Evolutionary conservation across 2,329 filamentous ascomycete species (phyloP), one percentile per base, ranked within the genome.

Genomic region (Fusarium compactum): DNA sequence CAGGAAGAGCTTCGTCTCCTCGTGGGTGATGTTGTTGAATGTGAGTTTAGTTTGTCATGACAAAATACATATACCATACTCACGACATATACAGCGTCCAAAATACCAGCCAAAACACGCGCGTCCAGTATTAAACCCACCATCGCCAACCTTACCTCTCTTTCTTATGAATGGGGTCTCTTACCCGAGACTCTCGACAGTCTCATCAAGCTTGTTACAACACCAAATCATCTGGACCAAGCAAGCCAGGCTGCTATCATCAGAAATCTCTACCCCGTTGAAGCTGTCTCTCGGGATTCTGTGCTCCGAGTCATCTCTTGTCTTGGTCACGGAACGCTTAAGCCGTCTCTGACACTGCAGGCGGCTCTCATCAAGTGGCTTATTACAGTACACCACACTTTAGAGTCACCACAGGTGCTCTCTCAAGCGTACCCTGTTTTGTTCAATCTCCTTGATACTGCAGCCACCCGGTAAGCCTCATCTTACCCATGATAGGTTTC

Each of bases 401-500:
- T 96, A 22, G 89, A 92, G 57, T 86, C 89, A 43, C 85, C 87
- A 47, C 82, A 82, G 9, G 82, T 90, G 11, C 80, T 97, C 51
- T 90, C 90, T 8, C 90, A 89, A 66, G 82, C 91, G 3, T 97
- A 97, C 75, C 85, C 89, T 1, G 87, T 95, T 20, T 80, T 97
- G 6, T 97, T 97, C 77, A 93, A 93, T 69, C 83, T 95, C 69
- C 85, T 97, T 8, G 92, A 97, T 76, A 95, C 93, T 74, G 91
- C 93, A 53, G 91, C 89, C 62, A 87, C 94, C 65, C 87, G 92
- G 85, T 92, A 82, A 55, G 72, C 32, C 43, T 6, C 25, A 3
- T 41, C 44, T n/a, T 6, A n/a, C 9, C n/a, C 25, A 5, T 7
- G 15, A 18, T 14, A 22, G 10, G 14, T 15, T 38, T 9, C 24